A percentile compares a stretch with the other conserved stretches of the same genome.
These are phyloP conservation scores for Coleophoma eucalyptorum DNA, from an alignment of 2,329 filamentous ascomycete genomes.

Conservation along the genomic window DNA sequence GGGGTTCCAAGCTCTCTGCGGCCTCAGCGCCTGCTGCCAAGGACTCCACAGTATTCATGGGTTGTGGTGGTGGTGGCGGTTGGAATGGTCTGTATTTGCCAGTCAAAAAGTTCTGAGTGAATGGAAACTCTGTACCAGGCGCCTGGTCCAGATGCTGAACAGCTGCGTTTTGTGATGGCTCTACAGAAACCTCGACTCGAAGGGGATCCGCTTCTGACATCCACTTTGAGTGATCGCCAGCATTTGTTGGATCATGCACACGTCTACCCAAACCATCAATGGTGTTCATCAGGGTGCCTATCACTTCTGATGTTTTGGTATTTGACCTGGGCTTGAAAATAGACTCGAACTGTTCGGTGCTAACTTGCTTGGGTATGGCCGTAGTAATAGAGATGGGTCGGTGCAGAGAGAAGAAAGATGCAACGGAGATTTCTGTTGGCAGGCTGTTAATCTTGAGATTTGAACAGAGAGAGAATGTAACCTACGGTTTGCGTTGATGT, in stretches of 20 bases:
- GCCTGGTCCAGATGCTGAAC: conserved; percentile 50
- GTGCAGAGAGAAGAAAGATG: conserved; percentile 94
- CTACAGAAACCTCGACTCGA: conserved; percentile 35
- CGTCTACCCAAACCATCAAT: conserved; percentile 57
- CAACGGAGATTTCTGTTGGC: conserved; percentile 72
- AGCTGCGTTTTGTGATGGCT: conserved; percentile 42
- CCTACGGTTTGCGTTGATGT: conserved; percentile 64
- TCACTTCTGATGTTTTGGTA: conserved; percentile 53
- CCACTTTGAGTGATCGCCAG: conserved; percentile 19
- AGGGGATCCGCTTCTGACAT: conserved; percentile 28
- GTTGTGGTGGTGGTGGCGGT: conserved; percentile 75
- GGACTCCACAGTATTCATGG: conserved; percentile 41
- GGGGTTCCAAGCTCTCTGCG: conserved; percentile 34
- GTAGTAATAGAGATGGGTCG: conserved; percentile 87
- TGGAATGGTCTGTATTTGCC: conserved; percentile 76
- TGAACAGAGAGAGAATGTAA: neutral
- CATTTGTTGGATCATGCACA: conserved; percentile 45
- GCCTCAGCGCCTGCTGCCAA: conserved; percentile 32
- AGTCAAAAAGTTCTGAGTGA: conserved; percentile 66
- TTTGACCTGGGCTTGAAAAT: conserved; percentile 66
- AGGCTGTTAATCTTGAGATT: neutral
- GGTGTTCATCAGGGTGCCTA: conserved; percentile 61
- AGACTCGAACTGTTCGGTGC: conserved; percentile 72
- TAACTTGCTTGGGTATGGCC: conserved; percentile 70
- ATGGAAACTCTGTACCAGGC: conserved; percentile 48